Evolutionary conservation across 2,329 filamentous ascomycete species (phyloP), one percentile per base, ranked within the genome.

Genomic region (Cucurbitaria berberidis): DNA sequence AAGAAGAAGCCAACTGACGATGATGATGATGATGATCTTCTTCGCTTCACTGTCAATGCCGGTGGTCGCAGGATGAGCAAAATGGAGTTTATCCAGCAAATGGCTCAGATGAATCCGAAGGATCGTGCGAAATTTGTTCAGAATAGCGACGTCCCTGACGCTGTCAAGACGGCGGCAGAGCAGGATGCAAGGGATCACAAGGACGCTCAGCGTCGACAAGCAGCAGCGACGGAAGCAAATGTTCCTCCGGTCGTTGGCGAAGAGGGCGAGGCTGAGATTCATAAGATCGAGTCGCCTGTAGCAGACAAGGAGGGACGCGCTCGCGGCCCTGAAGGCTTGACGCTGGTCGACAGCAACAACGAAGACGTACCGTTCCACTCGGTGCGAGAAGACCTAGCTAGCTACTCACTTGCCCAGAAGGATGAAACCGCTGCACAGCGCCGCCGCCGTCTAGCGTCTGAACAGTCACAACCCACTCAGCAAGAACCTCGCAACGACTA

Each of bases 21-120:
- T 1, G 81, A 84, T 2, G 89, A 93, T 2, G 89, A 93, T 52
- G 89, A 93, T 60, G 82, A 84, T 13, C 81, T 86, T 49, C 86
- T 93, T 49, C 84, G 90, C 13, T 93, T 93, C 74, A 92, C 87
- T 1, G 89, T 93, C 58, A 85, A 83, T 39, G 86, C 87, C 29
- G 84, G 86, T n/a, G 89, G 89, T 5, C 81, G 82, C 56, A 85
- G 90, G 42, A 88, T 95, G 84, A 92, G 84, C 57, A 93, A 93
- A 75, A 85, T 88, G 4, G 89, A 92, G 67, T 93, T 95, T 69
- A 86, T 95, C 55, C 80, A 82, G 41, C 86, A 91, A 68, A 87
- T 95, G 67, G 85, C 86, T 59, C 84, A 86, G 59, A 80, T 93
- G 54, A 89, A 93, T 69, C 83, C 84, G 21, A 85, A 85, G 66